phyloP scores from a whole-genome alignment of 164 flowering plant genomes.

The Stephania cephalantha region DNA sequence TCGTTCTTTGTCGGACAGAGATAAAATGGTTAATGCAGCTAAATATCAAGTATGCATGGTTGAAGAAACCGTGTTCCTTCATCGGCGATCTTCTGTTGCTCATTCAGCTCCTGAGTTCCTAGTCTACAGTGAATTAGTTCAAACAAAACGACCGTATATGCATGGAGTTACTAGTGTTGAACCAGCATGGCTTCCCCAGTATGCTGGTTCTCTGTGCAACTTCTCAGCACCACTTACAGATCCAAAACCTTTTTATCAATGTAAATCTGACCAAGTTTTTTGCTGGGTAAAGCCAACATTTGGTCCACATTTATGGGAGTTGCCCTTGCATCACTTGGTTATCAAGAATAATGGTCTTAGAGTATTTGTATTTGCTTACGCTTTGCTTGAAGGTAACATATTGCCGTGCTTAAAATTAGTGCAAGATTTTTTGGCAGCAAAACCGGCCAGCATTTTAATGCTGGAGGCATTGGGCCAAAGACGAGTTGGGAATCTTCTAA shows the following conservation, averaged over 20 bases:
- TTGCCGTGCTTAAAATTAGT: slow-evolving; percentile 66
- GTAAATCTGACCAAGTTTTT: slow-evolving; percentile 45
- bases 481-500: slow-evolving; percentile 72
- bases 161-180: slow-evolving; percentile 78
- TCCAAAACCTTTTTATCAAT: slow-evolving; percentile 70
- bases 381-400: slow-evolving; percentile 78
- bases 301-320: slow-evolving; percentile 79
- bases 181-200: slow-evolving; percentile 71
- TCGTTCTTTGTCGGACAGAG: slow-evolving; percentile 32
- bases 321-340: slow-evolving; percentile 51
- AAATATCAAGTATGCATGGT: slow-evolving; percentile 74
- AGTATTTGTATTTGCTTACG: slow-evolving; percentile 58
- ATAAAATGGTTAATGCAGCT: slow-evolving; percentile 40
- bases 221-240: slow-evolving; percentile 70
- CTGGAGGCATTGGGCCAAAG: slow-evolving; percentile 58
- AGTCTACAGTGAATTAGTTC: slow-evolving; percentile 70
- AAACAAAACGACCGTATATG: slow-evolving; percentile 79
- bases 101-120: slow-evolving; percentile 69
- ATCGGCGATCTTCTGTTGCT: slow-evolving; percentile 65
- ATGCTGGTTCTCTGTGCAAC: slow-evolving; percentile 55
- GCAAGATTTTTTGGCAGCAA: slow-evolving; percentile 41
- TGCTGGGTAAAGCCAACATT: slow-evolving; percentile 57
- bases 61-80: slow-evolving; percentile 68
- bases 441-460: slow-evolving; percentile 50
- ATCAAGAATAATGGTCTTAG: slow-evolving; percentile 34